These are phyloP conservation scores for Peronospora belbahrii DNA, from an alignment of 352 stramenopile species.

Conservation along the genomic window DNA sequence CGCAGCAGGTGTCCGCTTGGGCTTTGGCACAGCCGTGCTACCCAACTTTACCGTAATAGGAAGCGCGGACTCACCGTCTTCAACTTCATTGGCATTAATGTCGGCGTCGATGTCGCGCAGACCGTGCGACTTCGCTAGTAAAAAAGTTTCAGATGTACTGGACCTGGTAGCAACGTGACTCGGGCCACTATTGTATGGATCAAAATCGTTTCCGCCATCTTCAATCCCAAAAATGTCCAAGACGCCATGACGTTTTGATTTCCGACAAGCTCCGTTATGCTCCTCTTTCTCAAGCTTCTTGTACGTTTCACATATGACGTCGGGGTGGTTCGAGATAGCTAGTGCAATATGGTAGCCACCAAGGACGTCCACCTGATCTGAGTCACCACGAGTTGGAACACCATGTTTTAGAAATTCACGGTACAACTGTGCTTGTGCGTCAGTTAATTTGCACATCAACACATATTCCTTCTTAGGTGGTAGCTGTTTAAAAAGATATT, in stretches of 20 bases:
- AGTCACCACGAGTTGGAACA: constrained; percentile 49
- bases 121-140: background rate
- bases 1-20: constrained; percentile 1
- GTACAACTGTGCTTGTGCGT: constrained; percentile 69
- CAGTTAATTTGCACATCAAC: constrained; percentile 72
- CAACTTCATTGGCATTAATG: too few relatives aligned
- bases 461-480: constrained; percentile 88
- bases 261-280: constrained; percentile 31
- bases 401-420: constrained; percentile 54
- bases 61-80: constrained; percentile 40
- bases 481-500: constrained; percentile 77
- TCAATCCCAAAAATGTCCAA: constrained; percentile 32
- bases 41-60: constrained; percentile 31
- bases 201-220: constrained; percentile 52
- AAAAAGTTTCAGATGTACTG: background rate
- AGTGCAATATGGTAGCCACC: constrained; percentile 83
- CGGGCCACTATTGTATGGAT: constrained; percentile 22
- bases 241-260: constrained; percentile 16
- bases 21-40: background rate
- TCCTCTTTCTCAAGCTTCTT: constrained; percentile 50
- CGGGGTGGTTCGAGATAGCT: constrained; percentile 84
- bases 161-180: background rate
- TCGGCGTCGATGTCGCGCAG: constrained; percentile 8
- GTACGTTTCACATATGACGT: constrained; percentile 70
- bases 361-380: constrained; percentile 59